phyloP scores from a whole-genome alignment of 306 rosid genomes.

The Cicer bijugum region DNA sequence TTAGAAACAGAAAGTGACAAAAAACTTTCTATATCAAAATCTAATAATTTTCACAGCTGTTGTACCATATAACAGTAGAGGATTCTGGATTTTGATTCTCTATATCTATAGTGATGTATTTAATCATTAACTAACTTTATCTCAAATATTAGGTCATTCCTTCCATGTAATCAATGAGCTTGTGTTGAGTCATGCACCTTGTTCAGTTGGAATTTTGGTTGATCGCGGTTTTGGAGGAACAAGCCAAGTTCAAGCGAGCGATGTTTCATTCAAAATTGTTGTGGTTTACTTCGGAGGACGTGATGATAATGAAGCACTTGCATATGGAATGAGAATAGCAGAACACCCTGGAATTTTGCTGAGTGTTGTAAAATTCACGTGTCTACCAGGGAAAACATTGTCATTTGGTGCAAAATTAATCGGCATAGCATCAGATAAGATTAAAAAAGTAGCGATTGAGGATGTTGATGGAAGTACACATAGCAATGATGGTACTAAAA shows the following conservation, averaged over 20 bases:
- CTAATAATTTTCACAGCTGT: too few relatives aligned
- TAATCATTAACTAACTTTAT: too few relatives aligned
- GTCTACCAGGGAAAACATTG: conserved; percentile 48
- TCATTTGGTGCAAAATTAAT: conserved; percentile 52
- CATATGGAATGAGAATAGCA: conserved; percentile 70
- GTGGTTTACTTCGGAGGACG: conserved; percentile 67
- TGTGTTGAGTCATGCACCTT: conserved; percentile 65
- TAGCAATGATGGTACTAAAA: conserved; percentile 26
- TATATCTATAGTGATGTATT: too few relatives aligned
- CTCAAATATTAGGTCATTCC: conserved; percentile 42
- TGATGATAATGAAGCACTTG: conserved; percentile 70
- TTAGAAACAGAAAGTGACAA: too few relatives aligned
- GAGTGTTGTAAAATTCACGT: conserved; percentile 45
- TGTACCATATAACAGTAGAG: too few relatives aligned
- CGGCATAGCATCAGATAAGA: conserved; percentile 43
- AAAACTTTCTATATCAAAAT: too few relatives aligned
- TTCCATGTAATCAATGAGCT: conserved; percentile 54
- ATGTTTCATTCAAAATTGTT: conserved; percentile 49
- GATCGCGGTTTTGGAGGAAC: conserved; percentile 77
- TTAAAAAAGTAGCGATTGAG: neutral
- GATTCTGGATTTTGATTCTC: too few relatives aligned
- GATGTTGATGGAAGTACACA: conserved; percentile 1
- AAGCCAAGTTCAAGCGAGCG: conserved; percentile 69
- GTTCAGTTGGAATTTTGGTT: conserved; percentile 68
- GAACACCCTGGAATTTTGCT: conserved; percentile 70